Percentiles rank a stretch among this genome's conserved stretches.
These are phyloP conservation scores for Acer negundo DNA, from an alignment of 345 rosid genomes.

Conservation along the genomic window DNA sequence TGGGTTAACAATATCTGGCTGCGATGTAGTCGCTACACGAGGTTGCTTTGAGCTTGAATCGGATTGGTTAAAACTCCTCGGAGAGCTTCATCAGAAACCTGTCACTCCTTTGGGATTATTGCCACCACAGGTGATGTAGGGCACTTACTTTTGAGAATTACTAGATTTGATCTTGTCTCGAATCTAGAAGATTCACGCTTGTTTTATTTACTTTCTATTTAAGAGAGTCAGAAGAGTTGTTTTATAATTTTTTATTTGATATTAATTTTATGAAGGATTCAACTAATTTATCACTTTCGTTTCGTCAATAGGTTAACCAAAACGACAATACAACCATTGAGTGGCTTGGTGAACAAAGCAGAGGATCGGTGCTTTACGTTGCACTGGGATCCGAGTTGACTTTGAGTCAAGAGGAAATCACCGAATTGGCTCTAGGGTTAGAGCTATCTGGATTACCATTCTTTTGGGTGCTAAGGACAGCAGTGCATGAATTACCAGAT, in stretches of 20 bases:
- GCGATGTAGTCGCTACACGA: background rate
- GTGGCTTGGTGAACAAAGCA: background rate
- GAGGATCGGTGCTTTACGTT: background rate
- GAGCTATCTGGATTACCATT: constrained; percentile 4
- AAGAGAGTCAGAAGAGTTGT: too few relatives aligned
- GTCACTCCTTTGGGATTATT: constrained; percentile 18
- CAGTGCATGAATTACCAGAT: constrained; percentile 10
- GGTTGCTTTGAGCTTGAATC: constrained; percentile 23
- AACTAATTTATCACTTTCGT: too few relatives aligned
- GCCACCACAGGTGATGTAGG: background rate
- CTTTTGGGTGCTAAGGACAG: background rate
- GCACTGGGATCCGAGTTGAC: background rate
- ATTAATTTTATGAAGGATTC: too few relatives aligned
- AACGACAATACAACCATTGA: background rate
- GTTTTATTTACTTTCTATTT: too few relatives aligned
- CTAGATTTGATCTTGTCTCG: too few relatives aligned
- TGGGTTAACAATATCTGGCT: background rate
- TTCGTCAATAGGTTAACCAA: background rate
- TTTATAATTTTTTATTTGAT: too few relatives aligned
- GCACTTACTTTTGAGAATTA: too few relatives aligned
- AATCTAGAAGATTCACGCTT: too few relatives aligned
- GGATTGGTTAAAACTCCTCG: constrained; percentile 15
- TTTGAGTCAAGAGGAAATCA: background rate
- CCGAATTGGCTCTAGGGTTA: background rate
- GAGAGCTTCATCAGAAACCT: constrained; percentile 16